These are phyloP conservation scores for Hyphopichia khmerensis DNA, from an alignment of 1,139 yeast genomes.

Conservation along the genomic window DNA sequence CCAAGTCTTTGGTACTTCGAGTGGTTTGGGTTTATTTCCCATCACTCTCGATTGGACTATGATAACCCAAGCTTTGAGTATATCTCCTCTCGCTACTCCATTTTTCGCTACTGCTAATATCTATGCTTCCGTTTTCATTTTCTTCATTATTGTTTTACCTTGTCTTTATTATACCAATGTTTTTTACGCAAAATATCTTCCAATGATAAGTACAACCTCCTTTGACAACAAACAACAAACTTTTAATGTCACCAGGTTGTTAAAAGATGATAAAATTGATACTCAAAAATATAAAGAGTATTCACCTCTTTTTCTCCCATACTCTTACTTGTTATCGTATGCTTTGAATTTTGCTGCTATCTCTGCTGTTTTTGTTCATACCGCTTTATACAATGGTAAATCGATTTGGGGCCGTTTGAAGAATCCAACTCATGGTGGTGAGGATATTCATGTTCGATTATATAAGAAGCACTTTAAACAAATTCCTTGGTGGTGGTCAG, in stretches of 20 bases:
- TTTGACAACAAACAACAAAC: conserved; percentile 44
- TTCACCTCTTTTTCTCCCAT: conserved; percentile 39
- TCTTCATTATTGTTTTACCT: conserved; percentile 43
- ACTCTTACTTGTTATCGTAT: conserved; percentile 35
- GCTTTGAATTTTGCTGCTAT: conserved; percentile 44
- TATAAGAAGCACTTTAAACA: conserved; percentile 33
- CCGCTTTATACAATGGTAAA: conserved; percentile 36
- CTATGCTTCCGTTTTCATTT: conserved; percentile 25
- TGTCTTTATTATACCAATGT: conserved; percentile 50
- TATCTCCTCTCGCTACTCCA: conserved; percentile 20
- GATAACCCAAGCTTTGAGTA: conserved; percentile 26
- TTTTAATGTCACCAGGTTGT: conserved; percentile 39
- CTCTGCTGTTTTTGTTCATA: conserved; percentile 36
- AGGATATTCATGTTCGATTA: conserved; percentile 39
- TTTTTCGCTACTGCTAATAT: conserved; percentile 17
- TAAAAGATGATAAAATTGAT: conserved; percentile 15
- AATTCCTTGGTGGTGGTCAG: conserved; percentile 43
- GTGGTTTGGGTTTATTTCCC: conserved; percentile 56
- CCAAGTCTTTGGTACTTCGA: conserved; percentile 50
- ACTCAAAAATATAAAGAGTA: conserved; percentile 25
- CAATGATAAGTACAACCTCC: conserved; percentile 41
- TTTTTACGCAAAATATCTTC: conserved; percentile 53
- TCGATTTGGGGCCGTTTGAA: conserved; percentile 29
- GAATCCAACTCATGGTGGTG: conserved; percentile 28
- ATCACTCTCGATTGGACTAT: conserved; percentile 59